Evolutionary conservation across 2,329 filamentous ascomycete genomes (phyloP).

Genomic region (Pseudopyrenochaeta lycopersici): DNA sequence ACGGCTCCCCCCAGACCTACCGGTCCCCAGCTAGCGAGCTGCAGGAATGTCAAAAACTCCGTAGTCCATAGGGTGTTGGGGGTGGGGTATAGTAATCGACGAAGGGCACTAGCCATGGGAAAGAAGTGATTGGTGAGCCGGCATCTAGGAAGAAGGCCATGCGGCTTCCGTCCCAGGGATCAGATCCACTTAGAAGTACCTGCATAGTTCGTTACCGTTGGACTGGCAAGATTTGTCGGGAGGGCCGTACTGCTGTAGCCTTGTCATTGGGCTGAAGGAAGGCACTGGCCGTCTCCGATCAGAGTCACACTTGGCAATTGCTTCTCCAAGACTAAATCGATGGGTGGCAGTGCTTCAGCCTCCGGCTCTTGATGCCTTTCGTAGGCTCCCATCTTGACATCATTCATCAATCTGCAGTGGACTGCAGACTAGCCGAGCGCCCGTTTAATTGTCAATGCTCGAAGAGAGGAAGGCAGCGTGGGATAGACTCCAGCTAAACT

Average conservation of each 20-base stretch:
- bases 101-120: constrained; percentile 5
- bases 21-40: constrained; percentile 25
- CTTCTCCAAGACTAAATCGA: constrained; percentile 20
- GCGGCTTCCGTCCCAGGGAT: constrained; percentile 21
- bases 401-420: background rate
- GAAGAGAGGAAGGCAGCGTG: background rate
- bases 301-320: constrained; percentile 9
- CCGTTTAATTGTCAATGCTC: background rate
- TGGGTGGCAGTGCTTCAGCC: constrained; percentile 42
- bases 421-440: background rate
- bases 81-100: constrained; percentile 2
- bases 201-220: constrained; percentile 38
- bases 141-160: constrained; percentile 17
- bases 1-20: constrained; percentile 21
- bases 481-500: constrained; percentile 1
- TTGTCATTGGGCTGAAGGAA: constrained; percentile 27
- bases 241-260: constrained; percentile 28
- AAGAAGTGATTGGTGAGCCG: constrained; percentile 13
- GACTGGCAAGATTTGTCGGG: constrained; percentile 32
- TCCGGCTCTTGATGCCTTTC: constrained; percentile 23
- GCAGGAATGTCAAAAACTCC: constrained; percentile 18
- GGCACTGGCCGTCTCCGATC: constrained; percentile 5
- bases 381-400: constrained; percentile 16
- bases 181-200: constrained; percentile 26
- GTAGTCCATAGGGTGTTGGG: constrained; percentile 27